phyloP scores from a whole-genome alignment of 305 asterid genomes.

The Rubia balearica region DNA sequence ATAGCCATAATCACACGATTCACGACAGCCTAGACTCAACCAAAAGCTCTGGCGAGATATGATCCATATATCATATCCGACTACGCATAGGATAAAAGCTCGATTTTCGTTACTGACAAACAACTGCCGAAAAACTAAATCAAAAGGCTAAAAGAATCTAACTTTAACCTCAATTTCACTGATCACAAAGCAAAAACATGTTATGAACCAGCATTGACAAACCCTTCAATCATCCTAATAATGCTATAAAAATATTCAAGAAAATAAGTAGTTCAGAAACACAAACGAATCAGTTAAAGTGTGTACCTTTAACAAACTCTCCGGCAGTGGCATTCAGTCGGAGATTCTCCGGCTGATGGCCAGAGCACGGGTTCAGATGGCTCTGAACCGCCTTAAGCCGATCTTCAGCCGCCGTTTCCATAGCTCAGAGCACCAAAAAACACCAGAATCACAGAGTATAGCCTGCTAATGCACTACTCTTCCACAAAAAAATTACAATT shows the following conservation, averaged over 20 bases:
- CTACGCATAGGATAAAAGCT: not conserved
- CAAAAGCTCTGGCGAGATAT: not conserved
- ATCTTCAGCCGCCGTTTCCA: conserved; percentile 40
- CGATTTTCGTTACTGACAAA: not conserved
- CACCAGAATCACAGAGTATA: not conserved
- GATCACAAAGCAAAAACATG: not conserved
- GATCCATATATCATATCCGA: not conserved
- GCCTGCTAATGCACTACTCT: not conserved
- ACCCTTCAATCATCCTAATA: too few relatives aligned
- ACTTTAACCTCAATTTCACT: not conserved
- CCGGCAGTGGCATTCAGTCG: conserved; percentile 26
- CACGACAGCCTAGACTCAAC: not conserved
- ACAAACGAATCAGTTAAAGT: not conserved
- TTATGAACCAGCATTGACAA: not conserved
- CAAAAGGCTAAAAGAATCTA: not conserved
- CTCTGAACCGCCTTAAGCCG: conserved; percentile 33
- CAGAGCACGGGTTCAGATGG: conserved; percentile 34
- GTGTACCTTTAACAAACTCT: conserved; percentile 33
- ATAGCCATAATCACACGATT: not conserved
- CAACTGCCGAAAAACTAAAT: not conserved
- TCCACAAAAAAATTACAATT: not conserved
- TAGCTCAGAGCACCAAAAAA: conserved; percentile 5
- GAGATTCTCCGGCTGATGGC: conserved; percentile 27
- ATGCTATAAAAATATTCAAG: too few relatives aligned
- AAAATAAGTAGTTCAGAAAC: too few relatives aligned